Percentiles rank a stretch among this genome's conserved stretches.
These are phyloP conservation scores for Amanita thiersii DNA, from an alignment of 768 basidiomycete genomes.

Conservation along the genomic window DNA sequence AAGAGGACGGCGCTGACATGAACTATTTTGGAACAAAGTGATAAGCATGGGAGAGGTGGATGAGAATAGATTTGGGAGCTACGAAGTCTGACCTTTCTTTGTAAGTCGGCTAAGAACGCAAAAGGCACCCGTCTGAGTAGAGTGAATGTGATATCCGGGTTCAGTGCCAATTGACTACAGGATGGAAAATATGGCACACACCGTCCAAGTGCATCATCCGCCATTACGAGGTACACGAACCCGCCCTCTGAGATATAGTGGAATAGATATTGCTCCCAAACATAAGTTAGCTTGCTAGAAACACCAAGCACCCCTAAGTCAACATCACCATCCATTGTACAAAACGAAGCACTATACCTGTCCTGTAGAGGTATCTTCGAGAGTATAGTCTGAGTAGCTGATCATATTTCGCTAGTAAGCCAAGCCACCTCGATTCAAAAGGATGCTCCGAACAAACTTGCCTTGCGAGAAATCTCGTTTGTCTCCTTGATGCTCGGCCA, in stretches of 20 bases:
- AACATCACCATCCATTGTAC: background rate
- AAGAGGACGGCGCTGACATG: constrained; percentile 53
- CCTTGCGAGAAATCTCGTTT: constrained; percentile 88
- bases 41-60: constrained; percentile 2
- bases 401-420: background rate
- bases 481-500: constrained; percentile 82
- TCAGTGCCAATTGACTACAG: too few species aligned
- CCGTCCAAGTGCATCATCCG: constrained; percentile 89
- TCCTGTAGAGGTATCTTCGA: constrained; percentile 93
- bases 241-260: constrained; percentile 91
- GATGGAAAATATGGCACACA: constrained; percentile 22
- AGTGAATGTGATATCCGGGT: constrained; percentile 4
- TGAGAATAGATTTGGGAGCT: constrained; percentile 7
- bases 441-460: constrained; percentile 19
- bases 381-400: constrained; percentile 83
- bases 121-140: constrained; percentile 78
- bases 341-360: constrained; percentile 30
- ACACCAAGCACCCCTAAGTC: constrained; percentile 8
- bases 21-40: constrained; percentile 32
- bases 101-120: constrained; percentile 82
- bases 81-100: constrained; percentile 48
- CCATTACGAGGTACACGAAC: constrained; percentile 87
- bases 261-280: constrained; percentile 90
- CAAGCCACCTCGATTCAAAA: background rate
- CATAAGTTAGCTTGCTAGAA: constrained; percentile 72